Evolutionary conservation across 208 protist genomes (phyloP).

Genomic region (Trypanosomatidae sp.): DNA sequence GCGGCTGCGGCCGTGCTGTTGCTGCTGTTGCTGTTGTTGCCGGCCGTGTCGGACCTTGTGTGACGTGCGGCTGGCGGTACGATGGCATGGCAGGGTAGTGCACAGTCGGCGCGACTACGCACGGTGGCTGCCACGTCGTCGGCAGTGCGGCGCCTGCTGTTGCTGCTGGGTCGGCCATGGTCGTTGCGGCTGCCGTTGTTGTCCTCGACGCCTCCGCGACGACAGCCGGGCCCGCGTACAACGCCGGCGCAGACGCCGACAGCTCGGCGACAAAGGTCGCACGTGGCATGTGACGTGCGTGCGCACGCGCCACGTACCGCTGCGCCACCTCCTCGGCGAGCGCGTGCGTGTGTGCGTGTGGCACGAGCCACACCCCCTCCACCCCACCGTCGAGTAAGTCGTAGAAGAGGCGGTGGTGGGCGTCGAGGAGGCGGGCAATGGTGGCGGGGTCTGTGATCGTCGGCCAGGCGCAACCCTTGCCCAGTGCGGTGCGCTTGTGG

Average conservation of each 20-base stretch:
- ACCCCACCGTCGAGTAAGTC: constrained; percentile 24
- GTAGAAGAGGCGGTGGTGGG: constrained; percentile 59
- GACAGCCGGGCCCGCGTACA: no score
- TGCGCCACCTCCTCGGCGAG: constrained; percentile 15
- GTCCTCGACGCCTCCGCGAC: no score
- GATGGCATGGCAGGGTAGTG: no score
- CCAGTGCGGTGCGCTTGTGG: constrained; percentile 26
- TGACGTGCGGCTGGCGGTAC: no score
- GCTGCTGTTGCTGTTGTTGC: no score
- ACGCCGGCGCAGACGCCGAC: constrained; percentile 3
- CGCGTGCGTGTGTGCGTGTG: constrained; percentile 4
- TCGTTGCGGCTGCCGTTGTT: no score
- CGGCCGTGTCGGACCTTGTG: no score
- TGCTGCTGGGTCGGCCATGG: no score
- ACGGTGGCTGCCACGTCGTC: no score
- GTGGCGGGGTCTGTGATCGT: constrained; percentile 19
- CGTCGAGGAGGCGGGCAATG: constrained; percentile 16
- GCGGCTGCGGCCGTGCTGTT: no score
- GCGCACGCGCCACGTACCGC: constrained; percentile 6
- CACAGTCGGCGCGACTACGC: no score
- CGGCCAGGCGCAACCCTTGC: constrained; percentile 71
- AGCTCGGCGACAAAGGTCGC: constrained; percentile 45
- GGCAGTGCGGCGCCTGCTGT: no score
- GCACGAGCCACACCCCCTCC: constrained; percentile 51
- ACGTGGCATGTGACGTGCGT: constrained; percentile 53